These are phyloP conservation scores for Botrytis fragariae DNA, from an alignment of 2,329 filamentous ascomycete species.

Conservation along the genomic window DNA sequence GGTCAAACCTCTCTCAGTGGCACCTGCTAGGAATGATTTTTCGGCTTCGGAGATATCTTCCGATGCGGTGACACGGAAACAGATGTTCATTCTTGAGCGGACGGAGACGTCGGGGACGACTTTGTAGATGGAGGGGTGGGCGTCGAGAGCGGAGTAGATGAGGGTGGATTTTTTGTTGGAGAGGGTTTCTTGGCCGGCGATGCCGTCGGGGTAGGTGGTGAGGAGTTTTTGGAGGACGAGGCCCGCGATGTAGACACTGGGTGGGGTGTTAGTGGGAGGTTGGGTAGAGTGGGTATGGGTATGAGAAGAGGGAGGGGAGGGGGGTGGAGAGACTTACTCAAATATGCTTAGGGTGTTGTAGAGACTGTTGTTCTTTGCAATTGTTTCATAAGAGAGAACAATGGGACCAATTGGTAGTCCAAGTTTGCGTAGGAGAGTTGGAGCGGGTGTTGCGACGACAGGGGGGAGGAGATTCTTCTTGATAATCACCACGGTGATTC, in stretches of 20 bases:
- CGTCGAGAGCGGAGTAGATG: conserved; percentile 77
- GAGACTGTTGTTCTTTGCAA: conserved; percentile 89
- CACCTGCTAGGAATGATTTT: conserved; percentile 68
- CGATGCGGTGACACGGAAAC: conserved; percentile 66
- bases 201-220: conserved; percentile 61
- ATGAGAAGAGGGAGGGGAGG: no score
- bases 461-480: conserved; percentile 77
- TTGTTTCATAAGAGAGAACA: conserved; percentile 77
- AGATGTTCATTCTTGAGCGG: conserved; percentile 92
- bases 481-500: conserved; percentile 82
- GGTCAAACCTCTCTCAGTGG: conserved; percentile 65
- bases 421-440: conserved; percentile 69
- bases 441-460: conserved; percentile 59
- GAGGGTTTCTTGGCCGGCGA: conserved; percentile 72
- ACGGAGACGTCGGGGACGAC: conserved; percentile 69
- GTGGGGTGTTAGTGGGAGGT: conserved; percentile 18
- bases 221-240: conserved; percentile 79
- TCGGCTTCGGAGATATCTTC: conserved; percentile 58
- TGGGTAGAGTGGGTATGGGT: neutral
- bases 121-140: conserved; percentile 67
- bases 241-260: conserved; percentile 82
- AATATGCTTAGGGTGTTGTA: conserved; percentile 98
- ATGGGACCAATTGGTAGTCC: conserved; percentile 75
- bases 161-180: conserved; percentile 70
- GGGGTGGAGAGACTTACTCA: conserved; percentile 48